These are phyloP conservation scores for Posidonia oceanica DNA, from an alignment of 116 monocot genomes.

Conservation along the genomic window DNA sequence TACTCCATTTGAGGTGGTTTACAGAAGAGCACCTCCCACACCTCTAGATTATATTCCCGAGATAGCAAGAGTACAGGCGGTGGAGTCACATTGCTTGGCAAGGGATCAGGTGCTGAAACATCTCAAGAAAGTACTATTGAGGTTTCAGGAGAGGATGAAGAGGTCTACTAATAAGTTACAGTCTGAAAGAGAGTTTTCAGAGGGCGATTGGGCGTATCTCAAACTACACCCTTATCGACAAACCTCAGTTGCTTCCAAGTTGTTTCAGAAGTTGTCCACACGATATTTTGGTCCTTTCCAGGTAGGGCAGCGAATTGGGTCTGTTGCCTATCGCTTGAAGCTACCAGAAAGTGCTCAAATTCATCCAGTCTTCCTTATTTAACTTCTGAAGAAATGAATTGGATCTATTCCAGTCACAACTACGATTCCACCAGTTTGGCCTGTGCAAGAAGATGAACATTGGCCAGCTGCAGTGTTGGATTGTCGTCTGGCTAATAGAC, in stretches of 20 bases:
- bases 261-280: background rate
- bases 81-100: no score
- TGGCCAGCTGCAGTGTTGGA: no score
- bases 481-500: no score
- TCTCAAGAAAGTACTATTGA: background rate
- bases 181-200: background rate
- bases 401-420: background rate
- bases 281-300: background rate
- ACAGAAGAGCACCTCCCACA: no score
- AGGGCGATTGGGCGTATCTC: background rate
- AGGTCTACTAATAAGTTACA: background rate
- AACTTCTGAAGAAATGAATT: background rate
- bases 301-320: background rate
- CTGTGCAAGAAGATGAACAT: no score
- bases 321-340: background rate
- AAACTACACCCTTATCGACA: background rate
- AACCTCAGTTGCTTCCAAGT: background rate
- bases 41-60: no score
- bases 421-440: background rate
- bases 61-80: no score
- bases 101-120: background rate
- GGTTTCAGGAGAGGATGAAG: no score
- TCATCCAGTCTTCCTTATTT: background rate
- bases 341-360: background rate
- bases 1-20: no score